These are phyloP conservation scores for Spathaspora sp. DNA, from an alignment of 805 yeast species.

Conservation along the genomic window DNA sequence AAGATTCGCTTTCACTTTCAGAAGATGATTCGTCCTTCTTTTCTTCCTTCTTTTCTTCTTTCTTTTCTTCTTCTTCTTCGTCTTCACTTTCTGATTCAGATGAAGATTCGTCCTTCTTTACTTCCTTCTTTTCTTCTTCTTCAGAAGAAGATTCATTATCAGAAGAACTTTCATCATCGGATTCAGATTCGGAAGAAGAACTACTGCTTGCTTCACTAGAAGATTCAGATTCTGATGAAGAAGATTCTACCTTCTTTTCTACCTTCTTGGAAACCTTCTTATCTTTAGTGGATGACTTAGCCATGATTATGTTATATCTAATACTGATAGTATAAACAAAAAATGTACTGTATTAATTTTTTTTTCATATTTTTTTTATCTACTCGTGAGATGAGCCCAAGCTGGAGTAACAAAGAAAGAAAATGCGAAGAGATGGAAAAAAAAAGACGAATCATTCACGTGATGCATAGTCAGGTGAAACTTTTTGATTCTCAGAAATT, in stretches of 20 bases:
- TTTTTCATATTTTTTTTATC: slow-evolving; percentile 3
- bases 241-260: slow-evolving; percentile 11
- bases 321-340: neutral
- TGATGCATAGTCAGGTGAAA: too few relatives aligned
- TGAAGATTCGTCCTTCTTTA: slow-evolving; percentile 22
- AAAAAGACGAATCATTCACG: neutral
- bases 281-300: slow-evolving; percentile 30
- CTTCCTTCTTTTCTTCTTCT: slow-evolving; percentile 21
- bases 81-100: slow-evolving; percentile 20
- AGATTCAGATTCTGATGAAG: slow-evolving; percentile 9
- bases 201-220: slow-evolving; percentile 16
- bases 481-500: too few relatives aligned
- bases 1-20: slow-evolving; percentile 10
- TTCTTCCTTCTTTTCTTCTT: slow-evolving; percentile 22
- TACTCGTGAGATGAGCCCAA: slow-evolving; percentile 5
- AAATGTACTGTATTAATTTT: neutral
- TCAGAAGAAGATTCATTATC: slow-evolving; percentile 11
- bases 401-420: neutral
- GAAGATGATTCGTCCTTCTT: slow-evolving; percentile 19
- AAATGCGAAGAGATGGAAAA: neutral
- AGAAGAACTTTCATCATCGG: slow-evolving; percentile 15
- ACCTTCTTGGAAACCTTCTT: slow-evolving; percentile 21
- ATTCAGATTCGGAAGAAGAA: slow-evolving; percentile 20
- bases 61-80: slow-evolving; percentile 19
- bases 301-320: slow-evolving; percentile 24